A percentile compares a stretch with the other conserved stretches of the same genome.
phyloP scores from a whole-genome alignment of 2,329 filamentous ascomycete species.

The Cadophora sp. region DNA sequence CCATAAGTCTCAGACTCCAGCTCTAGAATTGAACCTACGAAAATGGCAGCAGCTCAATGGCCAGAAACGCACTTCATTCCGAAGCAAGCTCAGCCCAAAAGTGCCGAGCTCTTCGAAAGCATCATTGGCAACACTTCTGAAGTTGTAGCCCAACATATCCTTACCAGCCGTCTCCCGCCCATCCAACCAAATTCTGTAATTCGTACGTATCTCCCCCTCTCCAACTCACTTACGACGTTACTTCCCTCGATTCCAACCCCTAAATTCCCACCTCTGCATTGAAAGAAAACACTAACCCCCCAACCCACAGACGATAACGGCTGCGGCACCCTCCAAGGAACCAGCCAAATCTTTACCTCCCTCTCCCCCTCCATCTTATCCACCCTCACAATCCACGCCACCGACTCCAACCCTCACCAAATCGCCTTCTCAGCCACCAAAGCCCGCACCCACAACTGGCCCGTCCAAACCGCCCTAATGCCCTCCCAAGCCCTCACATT shows the following conservation, averaged over 20 bases:
- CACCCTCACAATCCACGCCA: conserved; percentile 12
- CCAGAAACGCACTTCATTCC: conserved; percentile 15
- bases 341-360: conserved; percentile 9
- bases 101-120: conserved; percentile 11
- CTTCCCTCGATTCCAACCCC: neutral
- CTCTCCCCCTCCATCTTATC: neutral
- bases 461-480: conserved; percentile 19
- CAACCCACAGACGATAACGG: conserved; percentile 17
- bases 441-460: conserved; percentile 12
- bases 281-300: neutral
- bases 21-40: neutral
- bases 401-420: conserved; percentile 18
- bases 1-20: too few relatives aligned
- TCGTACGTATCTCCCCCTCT: neutral
- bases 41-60: conserved; percentile 11
- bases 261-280: neutral
- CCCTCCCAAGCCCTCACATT: conserved; percentile 24
- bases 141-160: conserved; percentile 12
- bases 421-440: neutral
- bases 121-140: conserved; percentile 19
- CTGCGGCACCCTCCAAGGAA: conserved; percentile 20
- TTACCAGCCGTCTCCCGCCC: neutral
- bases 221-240: neutral
- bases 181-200: conserved; percentile 11
- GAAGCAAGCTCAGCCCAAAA: conserved; percentile 19